Base-by-base conservation (phyloP, 192 early-diverging fungal species). In the Chytriomyces sp. region DNA sequence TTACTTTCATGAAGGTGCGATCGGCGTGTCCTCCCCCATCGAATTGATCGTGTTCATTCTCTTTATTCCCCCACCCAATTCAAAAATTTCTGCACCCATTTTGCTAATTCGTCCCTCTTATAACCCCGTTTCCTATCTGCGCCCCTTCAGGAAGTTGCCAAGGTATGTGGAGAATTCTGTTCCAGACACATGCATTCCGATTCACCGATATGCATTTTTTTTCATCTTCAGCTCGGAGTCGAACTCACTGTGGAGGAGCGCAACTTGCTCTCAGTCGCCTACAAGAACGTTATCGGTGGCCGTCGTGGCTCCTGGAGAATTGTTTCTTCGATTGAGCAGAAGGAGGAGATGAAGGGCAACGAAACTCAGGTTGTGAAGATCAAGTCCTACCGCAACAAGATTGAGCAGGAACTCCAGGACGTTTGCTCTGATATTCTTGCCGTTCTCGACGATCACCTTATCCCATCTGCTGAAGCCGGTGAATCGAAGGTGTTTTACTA, bases 401-500 rank as follows among this genome's bases (percentile, higher is more conserved):
- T 99, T 72, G 97, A 99, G 88, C 79, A 82, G 59, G 96, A 99
- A 88, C 95, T 99, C 78, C 83, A 91, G 76, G 93, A 96, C 66
- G 95, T 98, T 67, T 99, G 97, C 91, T 85, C 91, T 63, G 97
- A 99, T 85, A 97, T 99, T 75, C 91, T 99, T 43, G 76, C 85
- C 45, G 97, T 99, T 53, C 88, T 99, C 68, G 90, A 90, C 79
- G 90, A 96, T 45, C 90, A 96, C 87, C 86, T 98, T 76, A 95
- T 99, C 78, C 93, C 94, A 76, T 85, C 90, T 76, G 94, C 95
- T 71, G 92, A 93, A 82, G 91, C 94, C 85, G 92, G 94, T 81
- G 97, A 99, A 88, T 98, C 97, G 79, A 96, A 95, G 89, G 96
- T 99, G 83, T 99, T 99, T 88, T 99, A 97, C 91, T 97, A 93